phyloP scores from a whole-genome alignment of 257 asterid species.

The Solanum habrochaites region DNA sequence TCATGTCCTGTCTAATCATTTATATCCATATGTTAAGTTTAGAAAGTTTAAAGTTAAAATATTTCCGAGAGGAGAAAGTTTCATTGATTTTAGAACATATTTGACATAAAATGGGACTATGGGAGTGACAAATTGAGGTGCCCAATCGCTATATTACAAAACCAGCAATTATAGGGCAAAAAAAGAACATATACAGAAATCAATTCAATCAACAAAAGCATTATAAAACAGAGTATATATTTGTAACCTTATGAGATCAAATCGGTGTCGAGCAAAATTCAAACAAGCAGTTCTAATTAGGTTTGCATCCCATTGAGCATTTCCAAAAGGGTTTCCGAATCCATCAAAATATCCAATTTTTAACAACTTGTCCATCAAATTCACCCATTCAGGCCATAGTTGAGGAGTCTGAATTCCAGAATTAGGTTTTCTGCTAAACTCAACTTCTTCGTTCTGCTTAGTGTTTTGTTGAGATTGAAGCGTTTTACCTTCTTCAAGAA shows the following conservation, averaged over 20 bases:
- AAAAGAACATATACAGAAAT: not conserved
- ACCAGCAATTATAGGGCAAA: not conserved
- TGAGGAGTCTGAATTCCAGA: not conserved
- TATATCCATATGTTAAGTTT: too few relatives aligned
- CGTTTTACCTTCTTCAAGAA: conserved; percentile 42
- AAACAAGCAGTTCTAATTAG: conserved; percentile 68
- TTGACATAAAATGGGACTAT: not conserved
- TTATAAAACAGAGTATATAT: not conserved
- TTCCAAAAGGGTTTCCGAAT: conserved; percentile 50
- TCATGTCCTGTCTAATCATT: not conserved
- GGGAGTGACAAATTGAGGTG: not conserved
- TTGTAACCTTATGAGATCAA: conserved; percentile 59
- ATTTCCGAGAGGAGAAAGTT: not conserved
- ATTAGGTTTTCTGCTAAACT: not conserved
- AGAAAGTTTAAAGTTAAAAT: not conserved
- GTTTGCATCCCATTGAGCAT: conserved; percentile 34
- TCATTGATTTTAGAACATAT: not conserved
- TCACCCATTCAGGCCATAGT: conserved; percentile 78
- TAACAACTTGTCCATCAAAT: conserved; percentile 42
- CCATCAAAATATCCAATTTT: conserved; percentile 52
- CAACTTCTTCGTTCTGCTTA: conserved; percentile 9
- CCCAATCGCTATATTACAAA: not conserved
- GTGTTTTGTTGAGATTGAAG: not conserved
- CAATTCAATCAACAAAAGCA: not conserved
- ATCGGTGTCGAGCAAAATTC: conserved; percentile 65